phyloP scores from a whole-genome alignment of 2,329 filamentous ascomycete species.

The Cladophialophora psammophila region DNA sequence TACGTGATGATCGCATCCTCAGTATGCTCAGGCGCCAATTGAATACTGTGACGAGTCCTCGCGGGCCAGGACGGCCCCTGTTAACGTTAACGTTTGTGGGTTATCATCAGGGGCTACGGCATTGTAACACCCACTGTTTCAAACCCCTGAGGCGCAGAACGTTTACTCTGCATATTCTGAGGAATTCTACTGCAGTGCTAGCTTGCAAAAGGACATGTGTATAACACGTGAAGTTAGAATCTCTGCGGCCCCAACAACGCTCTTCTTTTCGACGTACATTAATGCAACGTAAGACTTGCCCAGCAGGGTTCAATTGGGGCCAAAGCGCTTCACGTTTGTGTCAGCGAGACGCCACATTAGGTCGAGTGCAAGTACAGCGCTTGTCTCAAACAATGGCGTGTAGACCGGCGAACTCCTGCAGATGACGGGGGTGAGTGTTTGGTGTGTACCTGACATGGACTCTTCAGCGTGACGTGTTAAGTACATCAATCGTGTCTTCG shows the following conservation, averaged over 20 bases:
- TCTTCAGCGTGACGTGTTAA: neutral
- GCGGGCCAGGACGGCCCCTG: neutral
- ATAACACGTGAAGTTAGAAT: neutral
- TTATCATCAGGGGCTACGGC: slow-evolving; percentile 19
- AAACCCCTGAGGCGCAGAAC: slow-evolving; percentile 9
- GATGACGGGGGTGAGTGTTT: neutral
- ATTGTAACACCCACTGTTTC: slow-evolving; percentile 20
- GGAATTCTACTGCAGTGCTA: slow-evolving; percentile 1
- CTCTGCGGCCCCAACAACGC: neutral
- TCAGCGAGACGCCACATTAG: neutral
- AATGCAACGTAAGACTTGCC: neutral
- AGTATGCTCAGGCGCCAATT: slow-evolving; percentile 2
- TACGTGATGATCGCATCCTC: slow-evolving; percentile 17
- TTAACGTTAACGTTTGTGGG: slow-evolving; percentile 5
- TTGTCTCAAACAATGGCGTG: slow-evolving; percentile 9
- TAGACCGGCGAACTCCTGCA: neutral
- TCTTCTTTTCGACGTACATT: neutral
- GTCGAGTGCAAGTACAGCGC: slow-evolving; percentile 3
- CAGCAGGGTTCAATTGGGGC: slow-evolving; percentile 8
- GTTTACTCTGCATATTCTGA: slow-evolving; percentile 5
- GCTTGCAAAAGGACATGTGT: slow-evolving; percentile 1
- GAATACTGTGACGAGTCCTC: neutral
- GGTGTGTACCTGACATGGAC: neutral
- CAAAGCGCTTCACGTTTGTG: slow-evolving; percentile 5
- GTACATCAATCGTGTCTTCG: slow-evolving; percentile 1